Evolutionary conservation across 257 asterid species (phyloP), one percentile per base, ranked within the genome.

Genomic region (Rhazya stricta): DNA sequence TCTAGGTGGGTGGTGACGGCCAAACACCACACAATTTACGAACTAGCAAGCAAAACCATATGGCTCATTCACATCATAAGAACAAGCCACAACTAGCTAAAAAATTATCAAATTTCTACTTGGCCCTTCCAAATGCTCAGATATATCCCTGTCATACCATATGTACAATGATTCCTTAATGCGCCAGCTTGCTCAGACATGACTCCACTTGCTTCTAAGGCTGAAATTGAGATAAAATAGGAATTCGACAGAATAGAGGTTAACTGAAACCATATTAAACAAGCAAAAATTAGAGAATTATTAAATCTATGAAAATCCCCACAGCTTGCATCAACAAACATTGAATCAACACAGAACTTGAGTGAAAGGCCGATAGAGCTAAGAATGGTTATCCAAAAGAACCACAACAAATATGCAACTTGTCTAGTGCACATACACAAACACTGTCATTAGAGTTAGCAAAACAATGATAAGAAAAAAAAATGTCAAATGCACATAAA

Each of bases 91-190:
- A 46, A 36, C 69, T 19, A 72, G 25, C 73, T n/a, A 45, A 69
- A 16, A 30, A n/a, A 41, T 73, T 65, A 48, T 16, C 32, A 30
- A 39, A 61, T 56, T 43, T 76, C 74, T 51, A 46, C 15, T 15
- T 37, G 76, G 77, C 77, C 78, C 87, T 75, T 73, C 71, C 42
- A 77, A 81, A 84, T 75, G 80, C 82, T 76, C 81, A 66, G 80
- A 71, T 79, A 74, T 77, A 78, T 79, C 91, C 87, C 89, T 76
- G 77, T 72, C 97, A 86, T 88, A 88, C 91, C 93, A 91, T 89
- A 88, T 83, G 79, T 69, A 85, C 74, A 66, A 69, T 36, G 78
- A 77, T 50, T 85, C 85, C 86, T 80, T 83, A 61, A 34, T 50
- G 84, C 83, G 75, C 90, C 91, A 82, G 92, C 96, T 66, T 77